Evolutionary conservation across 139 green algal species (phyloP).

Genomic region (Pedinophyceae sp.): DNA sequence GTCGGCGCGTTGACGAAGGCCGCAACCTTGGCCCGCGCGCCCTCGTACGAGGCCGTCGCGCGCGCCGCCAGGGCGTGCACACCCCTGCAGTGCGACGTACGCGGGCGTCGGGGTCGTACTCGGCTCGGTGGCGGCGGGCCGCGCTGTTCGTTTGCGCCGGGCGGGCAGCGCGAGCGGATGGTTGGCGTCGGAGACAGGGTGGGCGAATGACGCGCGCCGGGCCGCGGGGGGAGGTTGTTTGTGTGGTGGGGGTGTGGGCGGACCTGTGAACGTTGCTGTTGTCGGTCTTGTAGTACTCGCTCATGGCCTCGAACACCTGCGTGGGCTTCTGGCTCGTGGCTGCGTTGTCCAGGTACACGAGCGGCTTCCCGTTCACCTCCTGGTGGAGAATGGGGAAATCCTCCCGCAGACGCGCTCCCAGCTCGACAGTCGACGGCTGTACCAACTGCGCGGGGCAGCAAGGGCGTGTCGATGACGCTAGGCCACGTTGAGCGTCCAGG

Average conservation of each 20-base stretch:
- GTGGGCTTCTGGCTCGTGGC: conserved; percentile 91
- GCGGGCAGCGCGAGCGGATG: no score
- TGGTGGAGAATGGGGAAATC: conserved; percentile 81
- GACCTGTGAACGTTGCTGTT: conserved; percentile 97
- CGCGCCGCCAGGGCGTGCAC: conserved; percentile 59
- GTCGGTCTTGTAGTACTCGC: conserved; percentile 67
- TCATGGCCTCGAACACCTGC: conserved; percentile 28
- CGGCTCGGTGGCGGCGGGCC: no score
- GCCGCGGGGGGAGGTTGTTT: conserved; percentile 81
- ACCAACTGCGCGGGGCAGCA: no score
- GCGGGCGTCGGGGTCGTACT: no score
- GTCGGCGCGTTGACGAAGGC: conserved; percentile 63
- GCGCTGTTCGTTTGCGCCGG: no score
- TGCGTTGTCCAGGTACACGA: conserved; percentile 96
- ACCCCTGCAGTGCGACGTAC: no score
- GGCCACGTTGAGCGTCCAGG: no score
- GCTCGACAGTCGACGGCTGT: background rate
- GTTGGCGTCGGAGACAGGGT: no score
- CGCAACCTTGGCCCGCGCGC: conserved; percentile 65
- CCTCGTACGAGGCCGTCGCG: conserved; percentile 85
- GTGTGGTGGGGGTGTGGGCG: no score
- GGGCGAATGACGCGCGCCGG: conserved; percentile 52
- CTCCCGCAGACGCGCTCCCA: conserved; percentile 20
- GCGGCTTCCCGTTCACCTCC: conserved; percentile 50
- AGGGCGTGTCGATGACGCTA: no score